Percentiles rank a stretch among this genome's conserved stretches.
These are phyloP conservation scores for Auricularia sp. DNA, from an alignment of 768 basidiomycete species.

Conservation along the genomic window DNA sequence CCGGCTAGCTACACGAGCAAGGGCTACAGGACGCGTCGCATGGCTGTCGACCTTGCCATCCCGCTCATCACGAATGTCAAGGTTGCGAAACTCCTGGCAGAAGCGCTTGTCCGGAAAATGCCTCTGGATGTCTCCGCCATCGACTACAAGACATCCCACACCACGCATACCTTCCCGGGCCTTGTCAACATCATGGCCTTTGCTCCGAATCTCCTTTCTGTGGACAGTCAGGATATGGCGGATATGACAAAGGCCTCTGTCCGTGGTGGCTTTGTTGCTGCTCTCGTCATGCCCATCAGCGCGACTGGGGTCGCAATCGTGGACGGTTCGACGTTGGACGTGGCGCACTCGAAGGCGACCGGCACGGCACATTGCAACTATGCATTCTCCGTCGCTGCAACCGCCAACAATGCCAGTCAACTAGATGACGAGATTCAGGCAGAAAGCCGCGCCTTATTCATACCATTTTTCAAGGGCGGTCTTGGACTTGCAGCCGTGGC, in stretches of 20 bases:
- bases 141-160: conserved; percentile 91
- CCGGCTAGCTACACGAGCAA: conserved; percentile 96
- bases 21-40: conserved; percentile 91
- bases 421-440: conserved; percentile 68
- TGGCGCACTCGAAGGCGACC: conserved; percentile 53
- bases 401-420: conserved; percentile 48
- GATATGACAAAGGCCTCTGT: conserved; percentile 72
- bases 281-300: conserved; percentile 69
- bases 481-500: conserved; percentile 65
- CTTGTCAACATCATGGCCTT: conserved; percentile 83
- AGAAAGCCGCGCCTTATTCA: conserved; percentile 77
- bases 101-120: conserved; percentile 85
- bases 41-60: conserved; percentile 98
- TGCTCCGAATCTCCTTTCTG: conserved; percentile 57
- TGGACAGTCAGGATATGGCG: conserved; percentile 49
- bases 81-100: conserved; percentile 91
- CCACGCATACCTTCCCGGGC: conserved; percentile 84
- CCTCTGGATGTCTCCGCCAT: conserved; percentile 82
- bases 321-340: conserved; percentile 58
- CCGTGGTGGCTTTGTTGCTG: conserved; percentile 82
- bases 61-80: conserved; percentile 98
- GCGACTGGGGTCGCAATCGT: conserved; percentile 44
- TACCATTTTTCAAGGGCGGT: conserved; percentile 53
- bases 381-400: conserved; percentile 71
- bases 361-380: conserved; percentile 78